Evolutionary conservation across 2,329 filamentous ascomycete species (phyloP).

Genomic region (Trichoderma simmonsii): DNA sequence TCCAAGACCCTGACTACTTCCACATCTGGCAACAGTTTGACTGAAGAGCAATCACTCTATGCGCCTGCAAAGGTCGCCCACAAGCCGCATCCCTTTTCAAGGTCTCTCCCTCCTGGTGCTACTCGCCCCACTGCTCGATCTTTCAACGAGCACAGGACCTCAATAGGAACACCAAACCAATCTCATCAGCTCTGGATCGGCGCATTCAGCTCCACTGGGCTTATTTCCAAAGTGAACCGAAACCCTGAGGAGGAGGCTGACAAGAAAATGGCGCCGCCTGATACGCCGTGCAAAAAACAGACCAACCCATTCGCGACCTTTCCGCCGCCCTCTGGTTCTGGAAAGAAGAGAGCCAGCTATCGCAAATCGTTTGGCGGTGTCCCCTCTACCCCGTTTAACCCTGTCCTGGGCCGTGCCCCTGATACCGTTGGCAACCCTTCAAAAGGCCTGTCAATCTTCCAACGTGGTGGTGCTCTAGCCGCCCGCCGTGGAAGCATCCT

Average conservation of each 20-base stretch:
- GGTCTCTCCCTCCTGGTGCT: slow-evolving; percentile 39
- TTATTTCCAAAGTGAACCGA: slow-evolving; percentile 92
- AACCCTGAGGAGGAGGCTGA: slow-evolving; percentile 65
- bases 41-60: slow-evolving; percentile 58
- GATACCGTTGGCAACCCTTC: slow-evolving; percentile 54
- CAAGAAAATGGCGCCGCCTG: slow-evolving; percentile 72
- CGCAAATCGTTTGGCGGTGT: slow-evolving; percentile 69
- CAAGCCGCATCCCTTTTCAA: slow-evolving; percentile 37
- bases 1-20: slow-evolving; percentile 85
- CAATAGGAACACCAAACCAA: slow-evolving; percentile 46
- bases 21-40: slow-evolving; percentile 74
- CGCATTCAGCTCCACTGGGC: slow-evolving; percentile 89
- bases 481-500: slow-evolving; percentile 66
- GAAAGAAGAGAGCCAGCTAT: slow-evolving; percentile 60
- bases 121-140: slow-evolving; percentile 34
- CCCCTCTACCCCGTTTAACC: slow-evolving; percentile 78
- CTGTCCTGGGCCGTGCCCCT: slow-evolving; percentile 47
- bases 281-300: slow-evolving; percentile 93
- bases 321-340: slow-evolving; percentile 55
- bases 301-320: slow-evolving; percentile 65
- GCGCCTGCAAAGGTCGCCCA: slow-evolving; percentile 30
- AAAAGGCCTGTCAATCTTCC: slow-evolving; percentile 65
- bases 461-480: slow-evolving; percentile 48
- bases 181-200: slow-evolving; percentile 65
- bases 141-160: slow-evolving; percentile 29